These are phyloP conservation scores for Irpex rosettiformis DNA, from an alignment of 1,284 basidiomycete genomes.

Conservation along the genomic window DNA sequence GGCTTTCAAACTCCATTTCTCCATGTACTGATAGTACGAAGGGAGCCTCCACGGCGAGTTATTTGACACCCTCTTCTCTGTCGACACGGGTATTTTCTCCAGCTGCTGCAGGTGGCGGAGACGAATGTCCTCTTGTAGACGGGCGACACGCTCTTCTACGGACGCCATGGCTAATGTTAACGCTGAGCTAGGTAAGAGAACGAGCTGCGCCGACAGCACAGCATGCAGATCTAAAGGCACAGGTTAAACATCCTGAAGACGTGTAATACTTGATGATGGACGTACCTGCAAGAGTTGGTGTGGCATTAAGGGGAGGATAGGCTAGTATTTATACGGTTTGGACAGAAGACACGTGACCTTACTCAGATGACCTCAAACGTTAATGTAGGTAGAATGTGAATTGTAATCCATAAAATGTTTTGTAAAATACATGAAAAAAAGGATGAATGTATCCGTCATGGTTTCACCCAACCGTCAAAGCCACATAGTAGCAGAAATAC, in stretches of 20 bases:
- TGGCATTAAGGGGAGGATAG: neutral
- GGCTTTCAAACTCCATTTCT: slow-evolving; percentile 12
- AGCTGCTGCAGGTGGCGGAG: neutral
- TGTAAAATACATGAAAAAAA: neutral
- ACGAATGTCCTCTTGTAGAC: neutral
- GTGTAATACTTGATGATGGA: too few relatives aligned
- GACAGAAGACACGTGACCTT: neutral
- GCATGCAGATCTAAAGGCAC: too few relatives aligned
- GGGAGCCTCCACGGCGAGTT: neutral
- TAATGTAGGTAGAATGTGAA: neutral
- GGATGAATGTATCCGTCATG: slow-evolving; percentile 59
- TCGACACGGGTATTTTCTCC: neutral
- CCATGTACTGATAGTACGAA: slow-evolving; percentile 15
- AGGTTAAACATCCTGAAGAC: neutral
- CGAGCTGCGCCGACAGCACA: too few relatives aligned
- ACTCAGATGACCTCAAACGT: neutral
- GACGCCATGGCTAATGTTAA: neutral
- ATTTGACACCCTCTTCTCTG: neutral
- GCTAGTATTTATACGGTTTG: neutral
- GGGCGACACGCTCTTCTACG: neutral
- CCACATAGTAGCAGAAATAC: slow-evolving; percentile 72
- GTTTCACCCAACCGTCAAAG: slow-evolving; percentile 76
- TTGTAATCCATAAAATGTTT: neutral
- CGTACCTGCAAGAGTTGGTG: too few relatives aligned
- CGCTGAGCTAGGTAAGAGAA: too few relatives aligned